Conservation (phyloP, 2,329 filamentous ascomycete genomes). For the Paramyrothecium roridum region DNA sequence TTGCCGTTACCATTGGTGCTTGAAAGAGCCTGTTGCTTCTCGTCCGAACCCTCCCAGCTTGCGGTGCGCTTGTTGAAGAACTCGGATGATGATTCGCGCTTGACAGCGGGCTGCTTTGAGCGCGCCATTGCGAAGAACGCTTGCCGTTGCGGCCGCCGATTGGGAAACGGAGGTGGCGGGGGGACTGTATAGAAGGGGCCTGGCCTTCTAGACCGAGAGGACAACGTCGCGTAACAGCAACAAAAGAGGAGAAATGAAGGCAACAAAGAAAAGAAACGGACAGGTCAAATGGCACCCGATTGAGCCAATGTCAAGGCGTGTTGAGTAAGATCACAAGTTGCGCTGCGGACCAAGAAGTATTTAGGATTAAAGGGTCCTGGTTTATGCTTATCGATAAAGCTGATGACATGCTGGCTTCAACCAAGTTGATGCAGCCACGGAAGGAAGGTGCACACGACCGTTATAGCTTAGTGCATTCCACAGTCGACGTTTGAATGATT, state of each 20-base stretch:
- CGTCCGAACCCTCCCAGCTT: slow-evolving; percentile 27
- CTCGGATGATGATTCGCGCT: slow-evolving; percentile 65
- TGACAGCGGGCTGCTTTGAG: slow-evolving; percentile 65
- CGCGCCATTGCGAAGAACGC: slow-evolving; percentile 56
- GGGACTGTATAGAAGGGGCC: too few relatives aligned
- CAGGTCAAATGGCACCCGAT: neutral
- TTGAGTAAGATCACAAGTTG: slow-evolving; percentile 2
- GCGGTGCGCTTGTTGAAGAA: slow-evolving; percentile 51
- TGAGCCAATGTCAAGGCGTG: neutral
- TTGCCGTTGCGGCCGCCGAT: too few relatives aligned
- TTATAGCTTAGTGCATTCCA: neutral
- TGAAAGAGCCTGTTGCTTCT: slow-evolving; percentile 17
- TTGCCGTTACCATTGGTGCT: slow-evolving; percentile 20
- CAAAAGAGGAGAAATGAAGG: neutral
- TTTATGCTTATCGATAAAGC: neutral
- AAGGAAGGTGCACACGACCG: neutral
- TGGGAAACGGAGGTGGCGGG: too few relatives aligned
- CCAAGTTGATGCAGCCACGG: neutral
- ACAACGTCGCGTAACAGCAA: neutral
- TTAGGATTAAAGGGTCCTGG: neutral
- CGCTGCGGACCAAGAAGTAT: too few relatives aligned
- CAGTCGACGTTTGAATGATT: neutral
- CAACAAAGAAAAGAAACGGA: slow-evolving; percentile 2
- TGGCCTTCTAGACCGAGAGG: too few relatives aligned
- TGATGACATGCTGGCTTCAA: neutral